phyloP scores from a whole-genome alignment of 352 stramenopile species.

The Phytophthora crassamura region DNA sequence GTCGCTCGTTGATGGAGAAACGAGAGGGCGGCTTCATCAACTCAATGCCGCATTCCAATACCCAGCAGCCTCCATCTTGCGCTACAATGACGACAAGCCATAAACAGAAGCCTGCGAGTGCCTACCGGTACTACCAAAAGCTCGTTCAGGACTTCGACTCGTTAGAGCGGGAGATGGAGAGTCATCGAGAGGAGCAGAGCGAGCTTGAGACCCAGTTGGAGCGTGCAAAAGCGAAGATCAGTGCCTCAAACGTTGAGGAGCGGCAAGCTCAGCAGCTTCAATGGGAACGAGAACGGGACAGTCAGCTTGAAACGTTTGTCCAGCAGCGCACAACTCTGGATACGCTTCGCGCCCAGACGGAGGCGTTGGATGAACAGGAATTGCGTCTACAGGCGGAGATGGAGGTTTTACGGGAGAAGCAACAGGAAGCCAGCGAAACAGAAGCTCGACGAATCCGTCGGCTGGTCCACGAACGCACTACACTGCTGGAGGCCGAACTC shows the following conservation, averaged over 20 bases:
- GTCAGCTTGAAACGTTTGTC: constrained; percentile 43
- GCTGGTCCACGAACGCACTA: constrained; percentile 53
- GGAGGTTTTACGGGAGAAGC: constrained; percentile 52
- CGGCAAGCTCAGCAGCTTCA: constrained; percentile 30
- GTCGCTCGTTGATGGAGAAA: constrained; percentile 19
- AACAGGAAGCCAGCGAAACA: constrained; percentile 44
- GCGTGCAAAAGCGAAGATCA: constrained; percentile 21
- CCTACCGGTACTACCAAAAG: constrained; percentile 66
- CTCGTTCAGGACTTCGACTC: constrained; percentile 54
- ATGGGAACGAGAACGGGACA: constrained; percentile 52
- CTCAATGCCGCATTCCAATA: neutral
- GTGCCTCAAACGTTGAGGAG: constrained; percentile 19
- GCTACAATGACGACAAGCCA: neutral
- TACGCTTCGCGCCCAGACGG: constrained; percentile 23
- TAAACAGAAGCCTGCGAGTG: constrained; percentile 31
- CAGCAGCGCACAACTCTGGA: constrained; percentile 29
- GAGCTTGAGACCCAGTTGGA: constrained; percentile 39
- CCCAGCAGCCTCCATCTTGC: neutral
- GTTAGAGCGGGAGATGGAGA: constrained; percentile 54
- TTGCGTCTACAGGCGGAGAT: constrained; percentile 53
- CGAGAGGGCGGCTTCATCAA: neutral
- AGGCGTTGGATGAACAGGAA: constrained; percentile 48
- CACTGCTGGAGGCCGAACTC: constrained; percentile 57
- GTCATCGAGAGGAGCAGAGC: constrained; percentile 27
- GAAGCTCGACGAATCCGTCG: constrained; percentile 48